These are phyloP conservation scores for Solanum chmielewskii DNA, from an alignment of 257 asterid species.

Conservation along the genomic window DNA sequence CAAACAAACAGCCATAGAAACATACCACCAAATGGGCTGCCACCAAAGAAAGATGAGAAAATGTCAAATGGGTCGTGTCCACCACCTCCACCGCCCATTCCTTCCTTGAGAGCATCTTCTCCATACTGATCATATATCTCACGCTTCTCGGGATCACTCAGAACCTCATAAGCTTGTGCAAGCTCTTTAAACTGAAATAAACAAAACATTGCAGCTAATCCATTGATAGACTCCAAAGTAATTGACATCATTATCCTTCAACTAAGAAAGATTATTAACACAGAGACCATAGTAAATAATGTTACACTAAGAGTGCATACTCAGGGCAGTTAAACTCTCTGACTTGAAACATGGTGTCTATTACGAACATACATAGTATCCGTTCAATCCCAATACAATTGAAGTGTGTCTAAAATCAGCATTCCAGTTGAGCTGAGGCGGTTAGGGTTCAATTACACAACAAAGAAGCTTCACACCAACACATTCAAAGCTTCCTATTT, in stretches of 20 bases:
- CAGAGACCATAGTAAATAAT: neutral
- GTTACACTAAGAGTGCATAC: neutral
- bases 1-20: neutral
- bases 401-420: neutral
- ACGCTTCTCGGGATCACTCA: slow-evolving; percentile 21
- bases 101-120: slow-evolving; percentile 22
- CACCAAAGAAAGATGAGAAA: slow-evolving; percentile 20
- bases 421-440: neutral
- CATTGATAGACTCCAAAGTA: neutral
- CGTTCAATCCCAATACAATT: neutral
- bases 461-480: neutral
- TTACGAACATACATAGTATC: neutral
- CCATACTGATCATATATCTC: slow-evolving; percentile 21
- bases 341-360: neutral
- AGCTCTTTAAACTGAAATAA: slow-evolving; percentile 15
- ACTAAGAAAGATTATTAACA: neutral
- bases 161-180: slow-evolving; percentile 21
- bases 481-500: neutral
- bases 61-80: slow-evolving; percentile 23
- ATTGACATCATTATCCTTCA: neutral
- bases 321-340: neutral
- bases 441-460: neutral
- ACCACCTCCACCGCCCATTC: slow-evolving; percentile 22
- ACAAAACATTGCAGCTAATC: neutral
- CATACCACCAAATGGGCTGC: slow-evolving; percentile 16